phyloP scores from a whole-genome alignment of 192 early-diverging fungal genomes.

The Rhizophagus clarus region DNA sequence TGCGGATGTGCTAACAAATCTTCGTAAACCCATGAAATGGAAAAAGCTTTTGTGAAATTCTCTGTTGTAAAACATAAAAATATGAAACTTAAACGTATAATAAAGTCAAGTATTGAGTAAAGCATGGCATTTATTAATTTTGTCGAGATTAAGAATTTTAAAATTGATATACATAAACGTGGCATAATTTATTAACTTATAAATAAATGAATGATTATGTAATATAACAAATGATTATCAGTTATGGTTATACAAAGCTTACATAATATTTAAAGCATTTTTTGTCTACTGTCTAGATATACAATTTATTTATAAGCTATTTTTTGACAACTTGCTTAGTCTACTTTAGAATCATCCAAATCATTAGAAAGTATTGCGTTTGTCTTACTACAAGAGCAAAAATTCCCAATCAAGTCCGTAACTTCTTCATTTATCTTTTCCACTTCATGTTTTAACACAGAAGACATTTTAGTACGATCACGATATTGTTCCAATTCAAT shows the following conservation, averaged over 20 bases:
- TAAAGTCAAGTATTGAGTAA: background rate
- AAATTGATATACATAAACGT: no score
- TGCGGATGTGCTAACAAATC: slow-evolving; percentile 54
- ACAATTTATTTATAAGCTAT: no score
- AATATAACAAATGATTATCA: no score
- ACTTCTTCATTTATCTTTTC: slow-evolving; percentile 55
- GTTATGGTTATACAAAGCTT: no score
- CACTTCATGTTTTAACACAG: slow-evolving; percentile 55
- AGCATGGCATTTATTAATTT: background rate
- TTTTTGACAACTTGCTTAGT: background rate
- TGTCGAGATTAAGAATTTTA: no score
- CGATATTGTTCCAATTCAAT: slow-evolving; percentile 44
- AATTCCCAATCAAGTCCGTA: slow-evolving; percentile 55
- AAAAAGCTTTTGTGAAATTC: slow-evolving; percentile 21
- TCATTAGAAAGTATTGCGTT: slow-evolving; percentile 5
- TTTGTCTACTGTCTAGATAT: background rate
- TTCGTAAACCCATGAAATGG: slow-evolving; percentile 42
- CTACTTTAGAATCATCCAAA: background rate
- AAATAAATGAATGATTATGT: no score
- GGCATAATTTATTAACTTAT: no score
- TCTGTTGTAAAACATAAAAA: background rate
- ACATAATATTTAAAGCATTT: no score
- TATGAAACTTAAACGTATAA: background rate
- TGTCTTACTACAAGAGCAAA: slow-evolving; percentile 59
- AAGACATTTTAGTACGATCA: slow-evolving; percentile 35